Base-by-base conservation (phyloP, 139 green algal genomes). In the Tetraselmis striata region DNA sequence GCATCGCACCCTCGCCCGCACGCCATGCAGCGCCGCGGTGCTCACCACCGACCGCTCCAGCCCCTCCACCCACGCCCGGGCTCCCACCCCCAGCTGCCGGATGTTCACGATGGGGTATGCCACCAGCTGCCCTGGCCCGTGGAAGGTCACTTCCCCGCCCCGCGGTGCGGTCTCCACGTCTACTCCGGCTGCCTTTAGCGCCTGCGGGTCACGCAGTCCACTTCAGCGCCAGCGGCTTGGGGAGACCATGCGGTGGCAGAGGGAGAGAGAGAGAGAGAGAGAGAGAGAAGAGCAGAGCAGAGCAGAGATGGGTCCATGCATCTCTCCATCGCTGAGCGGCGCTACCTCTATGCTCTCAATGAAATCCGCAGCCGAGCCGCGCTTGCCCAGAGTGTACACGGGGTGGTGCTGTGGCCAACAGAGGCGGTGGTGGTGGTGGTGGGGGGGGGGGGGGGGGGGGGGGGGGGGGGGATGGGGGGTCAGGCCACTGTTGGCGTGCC, bases 111-210 rank as follows among this genome's bases (percentile, higher is more conserved):
- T 93, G 0, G 96, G 96, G 83, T 99, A 99, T 0, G 92, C 85
- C 2, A 99, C 93, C 27, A 96, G 78, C 90, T 98, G 95, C 27
- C 95, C 95, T 0, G 95, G 95, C 1, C 93, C 95, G 86, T 98
- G 95, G 87, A 89, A 98, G 0, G 95, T 98, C 0, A 92, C 92
- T 82, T 98, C 92, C 18, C 95, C 95, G 29, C 95, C 95, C 2
- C 95, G 82, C 0, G 87, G 86, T 22, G 86, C 77, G 0, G 23
- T 45, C 28, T 84, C 24, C 1, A 94, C 83, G 0, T 92, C 87
- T 0, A 84, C 84, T 29, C 86, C 88, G 0, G 32, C 29, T 24
- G 77, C 25, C 1, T 45, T 29, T 5, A 87, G 32, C 26, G 81
- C 59, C n/a, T 88, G 45, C n/a, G n/a, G n/a, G n/a, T n/a, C n/a